These are phyloP conservation scores for Closterium sp. DNA, from an alignment of 139 green algal genomes.

Conservation along the genomic window DNA sequence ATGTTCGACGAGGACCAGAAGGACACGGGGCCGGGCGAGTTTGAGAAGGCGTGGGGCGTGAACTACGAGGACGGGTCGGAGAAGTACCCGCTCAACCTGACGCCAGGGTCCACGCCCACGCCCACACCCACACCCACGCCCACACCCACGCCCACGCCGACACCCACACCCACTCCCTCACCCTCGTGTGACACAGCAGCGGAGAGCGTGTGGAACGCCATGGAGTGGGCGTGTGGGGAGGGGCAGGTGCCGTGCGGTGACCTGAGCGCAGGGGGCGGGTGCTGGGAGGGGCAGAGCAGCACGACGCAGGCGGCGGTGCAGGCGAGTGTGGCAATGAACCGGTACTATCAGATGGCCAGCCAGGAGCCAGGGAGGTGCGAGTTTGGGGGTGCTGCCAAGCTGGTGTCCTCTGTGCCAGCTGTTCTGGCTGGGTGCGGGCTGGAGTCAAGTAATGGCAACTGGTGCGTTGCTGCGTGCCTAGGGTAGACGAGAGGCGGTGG, in stretches of 20 bases:
- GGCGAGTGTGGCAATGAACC: background rate
- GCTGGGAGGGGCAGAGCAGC: background rate
- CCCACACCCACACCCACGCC: background rate
- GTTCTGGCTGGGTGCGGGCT: background rate
- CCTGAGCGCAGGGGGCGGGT: background rate
- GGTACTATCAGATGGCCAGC: background rate
- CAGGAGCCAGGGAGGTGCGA: background rate
- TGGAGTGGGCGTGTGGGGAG: background rate
- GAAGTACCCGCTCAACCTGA: background rate
- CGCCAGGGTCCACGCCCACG: no score
- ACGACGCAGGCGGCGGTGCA: background rate
- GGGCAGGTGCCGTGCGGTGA: background rate
- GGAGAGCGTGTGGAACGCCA: background rate
- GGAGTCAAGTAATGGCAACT: background rate
- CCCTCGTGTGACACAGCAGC: background rate
- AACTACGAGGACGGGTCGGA: background rate
- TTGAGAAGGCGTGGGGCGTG: background rate
- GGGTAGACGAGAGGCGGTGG: background rate
- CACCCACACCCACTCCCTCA: background rate
- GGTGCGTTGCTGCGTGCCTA: background rate
- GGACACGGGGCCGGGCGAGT: background rate
- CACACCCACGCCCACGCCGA: no score
- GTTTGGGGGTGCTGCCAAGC: background rate
- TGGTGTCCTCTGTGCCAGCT: background rate
- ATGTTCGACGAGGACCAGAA: constrained; percentile 2